These are phyloP conservation scores for Ustilaginoidea virens DNA, from an alignment of 2,329 filamentous ascomycete genomes.

Conservation along the genomic window DNA sequence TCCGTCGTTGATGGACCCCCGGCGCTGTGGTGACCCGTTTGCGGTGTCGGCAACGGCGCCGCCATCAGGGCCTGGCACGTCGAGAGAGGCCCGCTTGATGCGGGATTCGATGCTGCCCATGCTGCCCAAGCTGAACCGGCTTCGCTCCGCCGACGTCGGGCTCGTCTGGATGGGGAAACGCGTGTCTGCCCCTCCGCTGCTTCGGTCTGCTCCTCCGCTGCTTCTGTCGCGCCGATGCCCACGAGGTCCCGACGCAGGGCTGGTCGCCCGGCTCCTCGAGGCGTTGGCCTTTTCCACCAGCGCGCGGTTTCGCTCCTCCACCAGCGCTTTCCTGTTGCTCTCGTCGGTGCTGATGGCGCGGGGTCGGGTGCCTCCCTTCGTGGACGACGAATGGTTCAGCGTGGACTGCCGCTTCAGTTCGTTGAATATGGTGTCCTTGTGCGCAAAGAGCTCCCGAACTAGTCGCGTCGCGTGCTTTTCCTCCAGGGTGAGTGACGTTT, in stretches of 20 bases:
- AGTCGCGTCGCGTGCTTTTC: conserved; percentile 87
- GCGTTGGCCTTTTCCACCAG: conserved; percentile 52
- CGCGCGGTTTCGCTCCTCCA: conserved; percentile 83
- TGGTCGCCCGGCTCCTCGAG: conserved; percentile 56
- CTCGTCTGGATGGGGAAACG: conserved; percentile 71
- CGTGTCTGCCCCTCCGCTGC: conserved; percentile 55
- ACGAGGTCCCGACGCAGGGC: conserved; percentile 47
- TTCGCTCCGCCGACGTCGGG: conserved; percentile 38
- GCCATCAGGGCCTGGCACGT: conserved; percentile 53
- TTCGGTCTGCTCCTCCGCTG: conserved; percentile 61
- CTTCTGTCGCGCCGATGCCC: conserved; percentile 70
- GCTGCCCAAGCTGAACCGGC: conserved; percentile 34
- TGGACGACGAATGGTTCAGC: conserved; percentile 47
- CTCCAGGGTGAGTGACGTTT: conserved; percentile 86
- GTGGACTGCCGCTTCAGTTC: conserved; percentile 84
- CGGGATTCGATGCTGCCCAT: conserved; percentile 23
- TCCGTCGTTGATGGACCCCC: conserved; percentile 10
- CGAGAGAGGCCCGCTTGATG: conserved; percentile 54
- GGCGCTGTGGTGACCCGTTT: conserved; percentile 23
- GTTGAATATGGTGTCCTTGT: conserved; percentile 91
- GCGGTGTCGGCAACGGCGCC: conserved; percentile 23
- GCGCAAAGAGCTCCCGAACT: conserved; percentile 77
- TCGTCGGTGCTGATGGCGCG: conserved; percentile 91
- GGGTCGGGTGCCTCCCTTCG: conserved; percentile 44
- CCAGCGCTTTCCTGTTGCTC: conserved; percentile 81